Evolutionary conservation across 768 basidiomycete genomes (phyloP).

Genomic region (Podaxis sp.): DNA sequence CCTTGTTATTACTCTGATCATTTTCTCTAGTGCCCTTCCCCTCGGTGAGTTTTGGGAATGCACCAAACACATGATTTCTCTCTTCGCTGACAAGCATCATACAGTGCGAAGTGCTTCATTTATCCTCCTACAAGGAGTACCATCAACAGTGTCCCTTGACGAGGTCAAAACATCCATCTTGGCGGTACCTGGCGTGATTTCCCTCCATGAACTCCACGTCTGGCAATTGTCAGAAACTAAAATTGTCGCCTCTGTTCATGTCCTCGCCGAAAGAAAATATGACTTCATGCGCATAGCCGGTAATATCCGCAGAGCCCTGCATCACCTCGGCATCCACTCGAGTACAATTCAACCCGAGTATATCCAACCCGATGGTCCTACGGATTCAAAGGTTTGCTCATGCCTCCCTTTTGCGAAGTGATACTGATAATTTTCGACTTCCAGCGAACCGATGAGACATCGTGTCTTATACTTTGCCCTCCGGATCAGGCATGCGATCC

Average conservation of each 20-base stretch:
- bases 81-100: background rate
- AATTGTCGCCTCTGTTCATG: constrained; percentile 94
- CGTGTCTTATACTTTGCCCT: constrained; percentile 74
- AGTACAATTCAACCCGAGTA: constrained; percentile 95
- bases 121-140: constrained; percentile 94
- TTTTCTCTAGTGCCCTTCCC: constrained; percentile 93
- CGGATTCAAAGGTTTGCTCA: constrained; percentile 25
- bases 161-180: constrained; percentile 82
- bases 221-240: constrained; percentile 98
- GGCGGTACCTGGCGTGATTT: constrained; percentile 79
- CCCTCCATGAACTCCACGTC: constrained; percentile 91
- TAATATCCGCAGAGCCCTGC: constrained; percentile 81
- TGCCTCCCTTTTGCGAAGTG: background rate
- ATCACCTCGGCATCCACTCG: constrained; percentile 91
- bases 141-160: constrained; percentile 86
- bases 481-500: constrained; percentile 67
- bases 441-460: constrained; percentile 52
- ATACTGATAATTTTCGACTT: constrained; percentile 1
- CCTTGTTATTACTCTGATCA: constrained; percentile 92
- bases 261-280: constrained; percentile 73
- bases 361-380: constrained; percentile 36
- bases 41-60: constrained; percentile 52
- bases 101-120: constrained; percentile 88
- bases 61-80: too few relatives aligned
- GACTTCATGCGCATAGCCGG: constrained; percentile 93